Conservation (phyloP, 306 rosid species). For the Aeschynomene evenia region DNA sequence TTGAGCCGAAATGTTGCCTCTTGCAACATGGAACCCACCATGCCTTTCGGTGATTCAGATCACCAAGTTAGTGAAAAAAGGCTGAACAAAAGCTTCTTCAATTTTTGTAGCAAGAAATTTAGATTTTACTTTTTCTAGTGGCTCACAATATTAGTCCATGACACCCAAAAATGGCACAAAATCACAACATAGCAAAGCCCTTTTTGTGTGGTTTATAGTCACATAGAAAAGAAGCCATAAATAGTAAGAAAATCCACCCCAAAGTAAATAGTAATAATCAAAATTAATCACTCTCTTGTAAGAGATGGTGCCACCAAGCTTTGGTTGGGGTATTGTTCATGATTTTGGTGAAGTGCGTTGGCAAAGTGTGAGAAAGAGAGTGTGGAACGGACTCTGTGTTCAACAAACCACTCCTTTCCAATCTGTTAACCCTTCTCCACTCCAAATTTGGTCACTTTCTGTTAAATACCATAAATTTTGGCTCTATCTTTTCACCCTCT, state of each 20-base stretch:
- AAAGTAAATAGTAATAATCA: no score
- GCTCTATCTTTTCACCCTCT: conserved; percentile 27
- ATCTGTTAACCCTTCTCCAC: conserved; percentile 28
- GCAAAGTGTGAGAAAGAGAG: conserved; percentile 95
- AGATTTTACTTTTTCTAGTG: neutral
- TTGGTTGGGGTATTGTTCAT: conserved; percentile 43
- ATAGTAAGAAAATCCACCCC: conserved; percentile 28
- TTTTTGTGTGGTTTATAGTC: conserved; percentile 31
- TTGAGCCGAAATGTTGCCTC: neutral
- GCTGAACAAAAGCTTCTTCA: neutral
- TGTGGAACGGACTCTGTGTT: conserved; percentile 65
- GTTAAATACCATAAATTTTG: conserved; percentile 47
- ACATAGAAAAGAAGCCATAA: neutral
- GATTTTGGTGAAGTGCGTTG: conserved; percentile 68
- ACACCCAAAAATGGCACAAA: conserved; percentile 21
- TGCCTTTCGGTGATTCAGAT: neutral
- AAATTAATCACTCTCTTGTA: no score
- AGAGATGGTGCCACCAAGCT: conserved; percentile 39
- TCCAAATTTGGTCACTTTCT: conserved; percentile 65
- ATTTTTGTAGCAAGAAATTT: neutral
- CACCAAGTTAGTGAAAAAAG: neutral
- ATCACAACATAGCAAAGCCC: conserved; percentile 1
- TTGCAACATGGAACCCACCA: neutral
- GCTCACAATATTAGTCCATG: neutral
- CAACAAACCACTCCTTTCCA: conserved; percentile 41